Evolutionary conservation across 208 protist genomes (phyloP), one percentile per base, ranked within the genome.

Genomic region (Giardia muris): DNA sequence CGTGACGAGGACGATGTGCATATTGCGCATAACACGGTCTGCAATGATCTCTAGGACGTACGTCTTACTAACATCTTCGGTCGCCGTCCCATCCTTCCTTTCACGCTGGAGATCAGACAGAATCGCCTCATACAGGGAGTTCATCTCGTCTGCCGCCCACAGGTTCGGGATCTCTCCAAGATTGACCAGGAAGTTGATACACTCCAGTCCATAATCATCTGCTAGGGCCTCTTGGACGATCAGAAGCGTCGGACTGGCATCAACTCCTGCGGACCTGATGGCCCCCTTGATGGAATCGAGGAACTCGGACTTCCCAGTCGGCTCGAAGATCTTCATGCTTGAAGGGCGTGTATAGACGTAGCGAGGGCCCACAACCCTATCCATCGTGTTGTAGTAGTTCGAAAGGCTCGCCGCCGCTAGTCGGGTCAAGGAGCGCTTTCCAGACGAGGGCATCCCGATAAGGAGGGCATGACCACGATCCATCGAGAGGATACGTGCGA

Each of bases 131-230:
- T 97, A 94, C 98, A 99, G 67, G 96, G 95, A n/a, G 95, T 96
- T 97, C 97, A 99, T 97, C 94, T 98, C 98, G 93, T 99, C 98
- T 92, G 98, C 96, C 87, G 98, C 96, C 39, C 95, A 94, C 94
- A 98, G 99, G 39, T 99, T 95, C 4, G 98, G 97, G 2, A 98
- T 98, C 76, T 99, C 98, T 89, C 98, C 98, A 1, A 96, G 97
- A 89, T 98, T 98, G 0, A 99, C 95, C 95, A 99, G 98, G 95
- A 98, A 99, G 96, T 99, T 99, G 95, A 99, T 98, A 88, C 98
- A 95, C 95, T 99, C 98, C 2, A 99, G 94, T 93, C 99, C 99
- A 47, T 96, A 95, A 93, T 99, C 97, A 93, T 98, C 95, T 92
- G 97, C 97, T 42, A 99, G 98, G 47, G 95, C 96, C 93, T 99